Base-by-base conservation (phyloP, 2,329 filamentous ascomycete genomes). In the Tolypocladium tropicale region DNA sequence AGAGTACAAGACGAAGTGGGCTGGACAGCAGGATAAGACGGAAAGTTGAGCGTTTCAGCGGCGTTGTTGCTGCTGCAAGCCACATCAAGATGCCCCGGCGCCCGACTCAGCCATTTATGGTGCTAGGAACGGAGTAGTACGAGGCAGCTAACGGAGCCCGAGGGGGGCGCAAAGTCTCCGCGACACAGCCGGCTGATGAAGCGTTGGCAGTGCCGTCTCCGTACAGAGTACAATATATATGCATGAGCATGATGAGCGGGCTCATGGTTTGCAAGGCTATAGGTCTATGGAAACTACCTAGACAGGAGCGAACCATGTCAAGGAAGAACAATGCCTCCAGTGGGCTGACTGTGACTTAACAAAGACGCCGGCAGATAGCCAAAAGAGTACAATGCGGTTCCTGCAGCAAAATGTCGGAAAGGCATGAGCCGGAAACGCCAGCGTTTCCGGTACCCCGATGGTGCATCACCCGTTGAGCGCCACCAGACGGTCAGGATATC, bases 1-100 rank as follows among this genome's bases (percentile, higher is more conserved):
- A 63, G 86, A 90, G 58, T 99, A 90, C 73, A 99, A 99, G 77
- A 85, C 70, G 30, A 69, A 64, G 53, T 68, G 67, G 66, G 66
- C 66, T 55, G 59, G 59, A 51, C 53, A 58, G 39, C 46, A 58
- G 53, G 56, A 39, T 25, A 53, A 56, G 11, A 39, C 34, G 30
- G 58, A 66, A 49, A 61, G 59, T 54, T 59, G 59, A 55, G 52
- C 41, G 46, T 50, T 33, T 21, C 46, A 50, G 41, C 6, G 36
- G 33, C 25, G 10, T 32, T n/a, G 18, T 33, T 33, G 28, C 46
- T 21, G 46, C 16, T 21, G 33, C 46, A 50, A 50, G 28, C 46
- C 28, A 50, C 46, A 12, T n/a, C 18, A 18, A 50, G 28, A 50
- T 21, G 46, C 18, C n/a, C 5, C n/a, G n/a, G n/a, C n/a, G n/a